These are phyloP conservation scores for Stereum hirsutum DNA, from an alignment of 1,284 basidiomycete genomes.

Conservation along the genomic window DNA sequence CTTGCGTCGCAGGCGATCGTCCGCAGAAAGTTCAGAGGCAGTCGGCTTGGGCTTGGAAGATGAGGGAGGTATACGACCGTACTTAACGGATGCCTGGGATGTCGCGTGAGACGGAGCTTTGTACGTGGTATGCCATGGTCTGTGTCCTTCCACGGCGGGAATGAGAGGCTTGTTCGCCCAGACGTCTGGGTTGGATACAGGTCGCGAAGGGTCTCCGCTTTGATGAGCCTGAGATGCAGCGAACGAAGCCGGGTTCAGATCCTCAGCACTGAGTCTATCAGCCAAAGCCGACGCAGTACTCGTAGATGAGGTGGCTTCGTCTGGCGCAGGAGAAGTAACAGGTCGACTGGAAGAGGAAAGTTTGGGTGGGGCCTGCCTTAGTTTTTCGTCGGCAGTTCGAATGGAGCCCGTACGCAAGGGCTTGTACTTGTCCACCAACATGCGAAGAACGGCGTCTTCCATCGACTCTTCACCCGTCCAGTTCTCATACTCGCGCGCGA, in stretches of 20 bases:
- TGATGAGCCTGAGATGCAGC: too few relatives aligned
- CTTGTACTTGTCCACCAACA: conserved; percentile 84
- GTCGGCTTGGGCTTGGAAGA: conserved; percentile 13
- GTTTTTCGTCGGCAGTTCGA: conserved; percentile 64
- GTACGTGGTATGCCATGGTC: conserved; percentile 66
- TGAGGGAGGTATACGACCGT: conserved; percentile 32
- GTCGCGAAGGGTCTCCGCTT: too few relatives aligned
- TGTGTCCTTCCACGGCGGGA: conserved; percentile 43
- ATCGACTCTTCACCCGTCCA: conserved; percentile 75
- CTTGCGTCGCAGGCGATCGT: conserved; percentile 37
- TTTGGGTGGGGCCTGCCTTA: conserved; percentile 38
- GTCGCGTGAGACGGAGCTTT: conserved; percentile 46
- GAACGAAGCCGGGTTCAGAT: too few relatives aligned
- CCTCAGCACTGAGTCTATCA: too few relatives aligned
- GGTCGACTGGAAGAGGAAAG: not conserved
- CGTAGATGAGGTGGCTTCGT: too few relatives aligned
- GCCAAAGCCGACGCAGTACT: too few relatives aligned
- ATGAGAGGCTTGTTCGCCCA: conserved; percentile 40
- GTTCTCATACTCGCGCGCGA: conserved; percentile 41
- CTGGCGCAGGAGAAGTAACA: not conserved
- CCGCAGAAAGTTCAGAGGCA: conserved; percentile 30
- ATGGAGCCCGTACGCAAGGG: conserved; percentile 60
- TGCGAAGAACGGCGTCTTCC: conserved; percentile 68
- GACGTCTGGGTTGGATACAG: too few relatives aligned
- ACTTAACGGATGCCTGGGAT: conserved; percentile 42